Base-by-base conservation (phyloP, 2,329 filamentous ascomycete species). In the Lachnellula arida region DNA sequence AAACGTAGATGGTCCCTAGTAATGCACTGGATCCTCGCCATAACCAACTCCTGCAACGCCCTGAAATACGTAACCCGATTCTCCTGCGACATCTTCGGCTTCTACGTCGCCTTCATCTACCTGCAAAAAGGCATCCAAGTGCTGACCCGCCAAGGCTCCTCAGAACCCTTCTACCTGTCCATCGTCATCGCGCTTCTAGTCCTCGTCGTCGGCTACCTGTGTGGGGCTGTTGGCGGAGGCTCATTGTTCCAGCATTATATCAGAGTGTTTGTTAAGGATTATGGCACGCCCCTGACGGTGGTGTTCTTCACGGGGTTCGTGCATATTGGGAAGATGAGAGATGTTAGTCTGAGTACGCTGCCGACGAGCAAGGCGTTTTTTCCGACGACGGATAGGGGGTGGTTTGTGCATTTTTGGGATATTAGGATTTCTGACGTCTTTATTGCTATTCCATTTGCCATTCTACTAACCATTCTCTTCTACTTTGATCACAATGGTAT, bases 81-180 rank as follows among this genome's bases (percentile, higher is more conserved):
- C 70, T 91, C 90, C 23, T 96, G 91, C 73, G 91, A 96, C 71
- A 94, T 93, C 66, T 96, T 96, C 63, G 91, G 91, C 50, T 95
- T 96, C 74, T 96, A 96, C 69, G 91, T 96, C 48, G 91, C 91
- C 55, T 91, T 89, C 68, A 93, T 96, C 71, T 96, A 96, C 69
- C 78, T 96, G 19, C 90, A 96, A 68, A 96, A 96, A 73, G 91
- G 91, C 15, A 87, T 96, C 59, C 89, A 96, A 72, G 89, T 95
- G 14, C 80, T 96, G 19, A 86, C 85, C 44, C 81, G 87, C 12
- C 87, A 95, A 66, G 91, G 88, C 72, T 68, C 77, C 70, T 72
- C 76, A 63, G 56, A 79, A 77, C 49, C 87, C 69, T 76, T 94
- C 75, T 96, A 95, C 68, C 81, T 96, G 25, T 91, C 88, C 47